Percentiles rank a stretch among this genome's conserved stretches.
These are phyloP conservation scores for Fusarium camptoceras DNA, from an alignment of 2,329 filamentous ascomycete species.

Conservation along the genomic window DNA sequence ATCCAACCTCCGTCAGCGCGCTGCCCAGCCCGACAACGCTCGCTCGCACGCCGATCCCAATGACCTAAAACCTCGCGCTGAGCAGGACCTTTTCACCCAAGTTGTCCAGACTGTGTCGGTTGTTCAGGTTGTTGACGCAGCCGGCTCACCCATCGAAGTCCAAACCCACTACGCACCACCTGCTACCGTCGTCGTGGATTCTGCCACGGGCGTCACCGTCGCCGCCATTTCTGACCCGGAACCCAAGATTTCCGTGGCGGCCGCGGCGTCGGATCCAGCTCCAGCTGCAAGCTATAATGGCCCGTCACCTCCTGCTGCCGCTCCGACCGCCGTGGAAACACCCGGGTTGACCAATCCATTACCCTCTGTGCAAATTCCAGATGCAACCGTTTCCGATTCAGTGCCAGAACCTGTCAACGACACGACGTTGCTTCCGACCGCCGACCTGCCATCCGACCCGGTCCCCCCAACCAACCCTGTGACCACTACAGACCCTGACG, in stretches of 20 bases:
- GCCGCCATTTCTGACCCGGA: constrained; percentile 48
- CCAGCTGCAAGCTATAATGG: constrained; percentile 41
- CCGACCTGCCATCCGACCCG: constrained; percentile 26
- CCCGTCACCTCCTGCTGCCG: constrained; percentile 30
- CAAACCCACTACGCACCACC: constrained; percentile 57
- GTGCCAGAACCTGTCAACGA: constrained; percentile 28
- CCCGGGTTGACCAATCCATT: constrained; percentile 38
- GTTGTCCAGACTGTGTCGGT: constrained; percentile 68
- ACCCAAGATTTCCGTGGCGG: constrained; percentile 39
- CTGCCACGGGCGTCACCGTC: constrained; percentile 53
- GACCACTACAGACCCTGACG: constrained; percentile 27
- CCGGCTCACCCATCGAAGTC: constrained; percentile 58
- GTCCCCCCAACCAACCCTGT: constrained; percentile 14
- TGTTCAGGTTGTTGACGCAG: constrained; percentile 63
- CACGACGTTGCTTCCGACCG: constrained; percentile 31
- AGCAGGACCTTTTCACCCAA: constrained; percentile 54
- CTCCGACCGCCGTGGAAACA: constrained; percentile 34
- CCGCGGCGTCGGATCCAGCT: constrained; percentile 39
- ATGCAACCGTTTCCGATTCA: constrained; percentile 30
- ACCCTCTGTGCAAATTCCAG: constrained; percentile 29
- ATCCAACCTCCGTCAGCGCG: constrained; percentile 28
- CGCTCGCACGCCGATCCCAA: constrained; percentile 33
- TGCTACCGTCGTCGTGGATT: constrained; percentile 54
- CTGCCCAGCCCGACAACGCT: constrained; percentile 40
- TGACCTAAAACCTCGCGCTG: constrained; percentile 33